A percentile compares a stretch with the other conserved stretches of the same genome.
phyloP scores from a whole-genome alignment of 2,329 filamentous ascomycete species.

The Alternaria brassicicola region DNA sequence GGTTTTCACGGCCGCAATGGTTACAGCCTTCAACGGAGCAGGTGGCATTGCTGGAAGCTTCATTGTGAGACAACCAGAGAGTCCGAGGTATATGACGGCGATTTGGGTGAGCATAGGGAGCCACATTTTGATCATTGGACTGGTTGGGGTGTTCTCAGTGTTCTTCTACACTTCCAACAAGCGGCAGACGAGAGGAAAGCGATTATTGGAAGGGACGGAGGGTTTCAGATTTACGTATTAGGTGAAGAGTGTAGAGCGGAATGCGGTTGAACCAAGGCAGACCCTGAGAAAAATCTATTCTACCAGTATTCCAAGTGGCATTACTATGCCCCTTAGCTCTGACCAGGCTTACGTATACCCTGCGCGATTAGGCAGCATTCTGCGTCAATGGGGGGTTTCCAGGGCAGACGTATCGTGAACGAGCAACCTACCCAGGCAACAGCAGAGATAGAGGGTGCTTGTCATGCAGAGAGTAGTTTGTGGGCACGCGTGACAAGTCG shows the following conservation, averaged over 20 bases:
- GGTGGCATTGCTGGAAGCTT: constrained; percentile 70
- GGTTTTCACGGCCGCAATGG: constrained; percentile 64
- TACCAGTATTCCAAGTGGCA: neutral
- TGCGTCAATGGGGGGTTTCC: neutral
- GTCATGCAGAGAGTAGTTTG: neutral
- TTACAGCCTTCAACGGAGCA: constrained; percentile 66
- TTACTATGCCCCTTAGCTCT: neutral
- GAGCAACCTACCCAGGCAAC: neutral
- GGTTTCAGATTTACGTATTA: constrained; percentile 56
- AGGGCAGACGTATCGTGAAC: neutral
- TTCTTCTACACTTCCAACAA: constrained; percentile 62
- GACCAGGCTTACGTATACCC: neutral
- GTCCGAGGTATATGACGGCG: constrained; percentile 67
- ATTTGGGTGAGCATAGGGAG: constrained; percentile 70
- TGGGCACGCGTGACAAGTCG: neutral
- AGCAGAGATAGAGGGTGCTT: neutral
- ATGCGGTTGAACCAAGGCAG: neutral
- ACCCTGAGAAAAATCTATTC: neutral
- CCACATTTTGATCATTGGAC: constrained; percentile 63
- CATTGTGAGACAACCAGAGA: constrained; percentile 66
- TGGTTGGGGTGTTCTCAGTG: constrained; percentile 59
- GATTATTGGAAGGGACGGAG: constrained; percentile 58
- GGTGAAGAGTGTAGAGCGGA: constrained; percentile 7
- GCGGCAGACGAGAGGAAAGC: constrained; percentile 55
- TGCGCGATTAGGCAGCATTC: neutral